Evolutionary conservation across 83 land plant species (phyloP).

Genomic region (Diphasiastrum complanatum): DNA sequence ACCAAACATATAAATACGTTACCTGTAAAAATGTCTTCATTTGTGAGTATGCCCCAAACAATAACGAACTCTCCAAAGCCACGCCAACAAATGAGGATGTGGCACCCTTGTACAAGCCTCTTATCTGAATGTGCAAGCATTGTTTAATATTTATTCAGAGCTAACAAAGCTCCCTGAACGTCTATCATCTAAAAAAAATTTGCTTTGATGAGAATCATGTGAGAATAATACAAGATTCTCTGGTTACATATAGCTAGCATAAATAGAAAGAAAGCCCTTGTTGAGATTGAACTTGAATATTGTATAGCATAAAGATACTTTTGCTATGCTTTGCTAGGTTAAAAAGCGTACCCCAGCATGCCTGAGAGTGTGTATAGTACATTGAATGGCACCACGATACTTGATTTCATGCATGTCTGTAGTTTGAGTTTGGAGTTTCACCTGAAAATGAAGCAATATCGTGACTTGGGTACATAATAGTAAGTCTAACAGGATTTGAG

Average conservation of each 20-base stretch:
- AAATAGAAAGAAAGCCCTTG: too few relatives aligned
- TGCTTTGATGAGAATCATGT: too few relatives aligned
- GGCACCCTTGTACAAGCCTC: conserved; percentile 89
- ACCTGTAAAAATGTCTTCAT: conserved; percentile 75
- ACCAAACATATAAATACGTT: background rate
- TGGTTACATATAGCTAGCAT: too few relatives aligned
- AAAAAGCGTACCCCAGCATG: conserved; percentile 70
- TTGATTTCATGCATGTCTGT: conserved; percentile 44
- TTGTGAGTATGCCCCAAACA: conserved; percentile 89
- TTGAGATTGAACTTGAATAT: too few relatives aligned
- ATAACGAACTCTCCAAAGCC: conserved; percentile 82
- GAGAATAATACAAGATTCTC: too few relatives aligned
- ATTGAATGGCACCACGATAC: conserved; percentile 68
- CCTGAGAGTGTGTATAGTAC: conserved; percentile 54
- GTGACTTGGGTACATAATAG: background rate
- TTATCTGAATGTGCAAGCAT: too few relatives aligned
- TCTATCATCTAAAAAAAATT: too few relatives aligned
- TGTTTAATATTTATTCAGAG: too few relatives aligned
- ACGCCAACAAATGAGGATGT: conserved; percentile 87
- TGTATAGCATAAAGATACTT: too few relatives aligned
- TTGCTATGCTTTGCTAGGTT: too few relatives aligned
- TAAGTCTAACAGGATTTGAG: background rate
- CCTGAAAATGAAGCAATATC: conserved; percentile 43
- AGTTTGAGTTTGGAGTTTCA: conserved; percentile 74
- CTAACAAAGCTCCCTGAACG: too few relatives aligned